Base-by-base conservation (phyloP, 1,139 yeast genomes). In the Geotrichum citri-aurantii region DNA sequence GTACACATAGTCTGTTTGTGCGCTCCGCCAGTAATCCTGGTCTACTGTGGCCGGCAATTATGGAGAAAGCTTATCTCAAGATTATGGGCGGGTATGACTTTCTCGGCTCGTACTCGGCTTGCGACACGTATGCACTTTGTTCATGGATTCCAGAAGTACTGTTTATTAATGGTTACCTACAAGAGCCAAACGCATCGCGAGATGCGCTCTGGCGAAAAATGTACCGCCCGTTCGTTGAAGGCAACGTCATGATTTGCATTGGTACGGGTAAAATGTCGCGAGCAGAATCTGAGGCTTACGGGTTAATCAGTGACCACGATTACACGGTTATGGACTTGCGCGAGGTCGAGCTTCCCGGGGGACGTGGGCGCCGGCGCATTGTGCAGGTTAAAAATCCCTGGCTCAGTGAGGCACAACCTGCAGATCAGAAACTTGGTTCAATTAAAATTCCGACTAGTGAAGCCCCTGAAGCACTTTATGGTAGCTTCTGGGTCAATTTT, bases 111-210 rank as follows among this genome's bases (percentile, higher is more conserved):
- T 89, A 90, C 68, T 83, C 88, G 69, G 88, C 90, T 1, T 75
- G 80, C n/a, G 97, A 88, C 66, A 81, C 88, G 0, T 88, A 74
- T 65, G 73, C 82, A 54, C 65, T 90, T 7, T 77, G 84, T 3
- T 91, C 92, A 0, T 90, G 89, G 86, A 69, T 86, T 2, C 96
- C 96, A 0, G 91, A 88, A 63, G 81, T 83, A 46, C 65, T 80
- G 0, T 65, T 76, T 6, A 67, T 81, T 1, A 66, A 66, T 6
- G 71, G 68, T 3, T 66, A 62, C 49, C 57, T 66, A 19, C 66
- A 70, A 27, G 54, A 67, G 46, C 65, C 64, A 3, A 66, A 67
- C 51, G 71, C 61, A 8, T 59, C 68, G 1, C 49, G 74, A 48
- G 69, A 65, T 14, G 63, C 63, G 0, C 71, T 78, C 10, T 78